These are phyloP conservation scores for Malassezia nana DNA, from an alignment of 1,284 basidiomycete species.

Conservation along the genomic window DNA sequence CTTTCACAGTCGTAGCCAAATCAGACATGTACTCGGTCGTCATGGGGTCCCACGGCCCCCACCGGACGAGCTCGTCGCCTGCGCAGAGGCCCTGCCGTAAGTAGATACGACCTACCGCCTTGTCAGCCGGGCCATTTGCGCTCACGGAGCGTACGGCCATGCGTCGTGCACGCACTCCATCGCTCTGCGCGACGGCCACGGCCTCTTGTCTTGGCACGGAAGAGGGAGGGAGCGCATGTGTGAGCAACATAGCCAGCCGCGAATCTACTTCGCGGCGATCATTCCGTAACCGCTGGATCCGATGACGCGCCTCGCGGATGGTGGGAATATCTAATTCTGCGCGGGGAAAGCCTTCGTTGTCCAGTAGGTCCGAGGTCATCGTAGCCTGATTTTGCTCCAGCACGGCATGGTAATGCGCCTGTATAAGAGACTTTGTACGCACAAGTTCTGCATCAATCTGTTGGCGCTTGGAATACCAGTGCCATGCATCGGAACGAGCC, in stretches of 20 bases:
- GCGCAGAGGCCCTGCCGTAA: conserved; percentile 9
- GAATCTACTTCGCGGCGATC: conserved; percentile 9
- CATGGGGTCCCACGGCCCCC: background rate
- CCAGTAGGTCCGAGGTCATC: conserved; percentile 14
- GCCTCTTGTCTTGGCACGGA: background rate
- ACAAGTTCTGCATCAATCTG: conserved; percentile 10
- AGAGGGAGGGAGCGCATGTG: background rate
- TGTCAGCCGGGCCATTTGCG: conserved; percentile 1
- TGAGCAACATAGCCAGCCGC: conserved; percentile 1
- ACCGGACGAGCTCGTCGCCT: conserved; percentile 1
- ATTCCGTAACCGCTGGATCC: conserved; percentile 7
- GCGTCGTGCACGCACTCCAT: background rate
- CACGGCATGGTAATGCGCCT: background rate
- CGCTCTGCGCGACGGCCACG: background rate
- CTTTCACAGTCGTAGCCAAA: background rate
- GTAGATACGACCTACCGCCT: background rate
- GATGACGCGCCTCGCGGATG: conserved; percentile 5
- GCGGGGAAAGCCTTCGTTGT: conserved; percentile 17
- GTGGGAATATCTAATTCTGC: conserved; percentile 11
- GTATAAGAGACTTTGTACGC: background rate
- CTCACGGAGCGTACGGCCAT: conserved; percentile 13
- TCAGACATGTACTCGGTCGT: background rate
- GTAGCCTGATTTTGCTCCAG: conserved; percentile 7
- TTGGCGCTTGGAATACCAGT: background rate
- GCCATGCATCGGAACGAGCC: conserved; percentile 4